phyloP scores from a whole-genome alignment of 768 basidiomycete genomes.

The Hericium coralloides region DNA sequence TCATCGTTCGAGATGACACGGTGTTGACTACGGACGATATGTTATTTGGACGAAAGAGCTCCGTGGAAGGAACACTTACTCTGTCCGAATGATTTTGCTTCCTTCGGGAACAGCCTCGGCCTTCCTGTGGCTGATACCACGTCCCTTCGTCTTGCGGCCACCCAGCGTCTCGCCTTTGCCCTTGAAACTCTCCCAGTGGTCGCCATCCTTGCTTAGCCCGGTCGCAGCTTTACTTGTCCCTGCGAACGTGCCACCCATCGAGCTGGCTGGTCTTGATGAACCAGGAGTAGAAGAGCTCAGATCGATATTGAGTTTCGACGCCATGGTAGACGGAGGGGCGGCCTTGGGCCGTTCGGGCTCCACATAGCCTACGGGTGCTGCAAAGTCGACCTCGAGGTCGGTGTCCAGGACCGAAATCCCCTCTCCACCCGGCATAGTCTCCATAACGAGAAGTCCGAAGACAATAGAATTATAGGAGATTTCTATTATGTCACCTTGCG shows the following conservation, averaged over 20 bases:
- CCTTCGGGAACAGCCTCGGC: slow-evolving; percentile 69
- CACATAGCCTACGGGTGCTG: slow-evolving; percentile 85
- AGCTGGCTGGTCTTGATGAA: slow-evolving; percentile 73
- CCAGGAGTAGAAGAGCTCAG: slow-evolving; percentile 79
- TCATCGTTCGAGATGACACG: slow-evolving; percentile 77
- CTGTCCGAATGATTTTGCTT: slow-evolving; percentile 86
- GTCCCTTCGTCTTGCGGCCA: slow-evolving; percentile 92
- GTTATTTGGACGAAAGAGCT: neutral
- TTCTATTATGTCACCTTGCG: slow-evolving; percentile 96
- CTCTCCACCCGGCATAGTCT: slow-evolving; percentile 74
- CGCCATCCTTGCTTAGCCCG: slow-evolving; percentile 63
- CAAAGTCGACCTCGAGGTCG: slow-evolving; percentile 98
- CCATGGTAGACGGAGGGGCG: slow-evolving; percentile 83
- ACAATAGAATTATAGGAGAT: slow-evolving; percentile 95
- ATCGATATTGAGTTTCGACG: slow-evolving; percentile 93
- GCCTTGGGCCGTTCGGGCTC: slow-evolving; percentile 87
- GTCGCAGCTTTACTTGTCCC: slow-evolving; percentile 38
- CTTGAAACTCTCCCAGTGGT: slow-evolving; percentile 93
- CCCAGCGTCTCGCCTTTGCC: slow-evolving; percentile 87
- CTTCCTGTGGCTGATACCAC: slow-evolving; percentile 79
- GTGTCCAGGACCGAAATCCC: slow-evolving; percentile 91
- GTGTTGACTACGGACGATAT: slow-evolving; percentile 48
- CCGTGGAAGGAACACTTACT: slow-evolving; percentile 43
- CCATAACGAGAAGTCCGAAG: slow-evolving; percentile 95
- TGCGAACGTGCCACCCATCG: slow-evolving; percentile 60